A percentile compares a stretch with the other conserved stretches of the same genome.
Conservation (phyloP, 352 stramenopile species). For the Blastocystis sp. region DNA sequence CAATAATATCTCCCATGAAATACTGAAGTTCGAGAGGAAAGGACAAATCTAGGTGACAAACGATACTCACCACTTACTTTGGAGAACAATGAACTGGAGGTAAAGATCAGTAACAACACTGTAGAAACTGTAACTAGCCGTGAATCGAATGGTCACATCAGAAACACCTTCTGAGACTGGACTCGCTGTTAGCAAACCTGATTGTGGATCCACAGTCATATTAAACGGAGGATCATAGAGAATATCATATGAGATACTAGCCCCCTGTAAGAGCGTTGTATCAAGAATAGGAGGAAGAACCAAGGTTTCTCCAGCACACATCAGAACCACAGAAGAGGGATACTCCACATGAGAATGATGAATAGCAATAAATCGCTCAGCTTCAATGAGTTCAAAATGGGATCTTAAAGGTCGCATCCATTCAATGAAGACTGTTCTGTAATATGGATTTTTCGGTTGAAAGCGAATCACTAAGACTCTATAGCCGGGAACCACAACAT, state of each 20-base stretch:
- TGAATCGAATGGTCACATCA: neutral
- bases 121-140: neutral
- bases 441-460: neutral
- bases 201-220: neutral
- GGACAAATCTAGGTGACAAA: neutral
- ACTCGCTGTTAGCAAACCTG: neutral
- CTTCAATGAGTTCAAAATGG: neutral
- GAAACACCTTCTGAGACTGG: neutral
- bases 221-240: neutral
- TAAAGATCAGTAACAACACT: neutral
- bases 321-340: too few species aligned
- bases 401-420: neutral
- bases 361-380: neutral
- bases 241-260: too few species aligned
- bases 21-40: neutral
- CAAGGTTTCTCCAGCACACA: neutral
- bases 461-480: neutral
- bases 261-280: too few species aligned
- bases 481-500: neutral
- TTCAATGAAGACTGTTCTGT: neutral
- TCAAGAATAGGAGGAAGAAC: neutral
- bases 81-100: neutral
- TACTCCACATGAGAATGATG: too few species aligned
- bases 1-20: neutral
- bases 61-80: neutral